These are phyloP conservation scores for Musa schizocarpa DNA, from an alignment of 176 grass and related monocot species.

Conservation along the genomic window DNA sequence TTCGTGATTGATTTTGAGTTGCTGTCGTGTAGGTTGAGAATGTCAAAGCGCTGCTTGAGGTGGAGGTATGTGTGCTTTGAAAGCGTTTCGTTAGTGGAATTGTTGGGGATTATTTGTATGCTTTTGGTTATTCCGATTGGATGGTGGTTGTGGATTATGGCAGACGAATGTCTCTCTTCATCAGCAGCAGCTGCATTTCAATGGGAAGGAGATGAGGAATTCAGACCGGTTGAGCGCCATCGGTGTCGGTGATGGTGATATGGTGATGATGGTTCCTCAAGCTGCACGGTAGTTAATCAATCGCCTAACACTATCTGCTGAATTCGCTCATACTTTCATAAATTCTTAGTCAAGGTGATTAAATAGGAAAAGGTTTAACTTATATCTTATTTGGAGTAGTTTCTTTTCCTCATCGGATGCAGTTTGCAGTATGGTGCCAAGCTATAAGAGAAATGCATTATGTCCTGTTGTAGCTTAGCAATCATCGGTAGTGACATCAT, in stretches of 20 bases:
- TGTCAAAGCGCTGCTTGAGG: constrained; percentile 89
- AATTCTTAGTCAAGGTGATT: neutral
- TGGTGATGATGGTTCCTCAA: constrained; percentile 59
- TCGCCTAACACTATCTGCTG: neutral
- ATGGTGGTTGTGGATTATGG: constrained; percentile 16
- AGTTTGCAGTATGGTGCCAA: neutral
- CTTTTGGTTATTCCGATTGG: constrained; percentile 16
- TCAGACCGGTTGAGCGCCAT: constrained; percentile 46
- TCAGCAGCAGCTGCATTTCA: constrained; percentile 71
- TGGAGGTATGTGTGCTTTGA: constrained; percentile 49
- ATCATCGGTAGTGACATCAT: too few species aligned
- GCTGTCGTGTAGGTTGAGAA: constrained; percentile 67
- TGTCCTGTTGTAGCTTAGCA: too few species aligned
- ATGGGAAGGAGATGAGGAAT: constrained; percentile 90
- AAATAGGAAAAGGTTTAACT: neutral
- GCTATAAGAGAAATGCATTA: too few species aligned
- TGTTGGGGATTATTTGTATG: neutral
- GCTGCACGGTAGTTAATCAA: constrained; percentile 29
- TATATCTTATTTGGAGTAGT: neutral
- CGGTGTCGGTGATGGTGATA: constrained; percentile 65
- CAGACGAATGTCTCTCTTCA: constrained; percentile 52
- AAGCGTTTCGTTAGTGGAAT: neutral
- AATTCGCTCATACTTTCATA: neutral
- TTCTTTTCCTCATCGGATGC: neutral
- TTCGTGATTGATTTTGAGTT: constrained; percentile 5